Conservation (phyloP, 2,329 filamentous ascomycete species). For the Ceratocystis cacaofunesta region DNA sequence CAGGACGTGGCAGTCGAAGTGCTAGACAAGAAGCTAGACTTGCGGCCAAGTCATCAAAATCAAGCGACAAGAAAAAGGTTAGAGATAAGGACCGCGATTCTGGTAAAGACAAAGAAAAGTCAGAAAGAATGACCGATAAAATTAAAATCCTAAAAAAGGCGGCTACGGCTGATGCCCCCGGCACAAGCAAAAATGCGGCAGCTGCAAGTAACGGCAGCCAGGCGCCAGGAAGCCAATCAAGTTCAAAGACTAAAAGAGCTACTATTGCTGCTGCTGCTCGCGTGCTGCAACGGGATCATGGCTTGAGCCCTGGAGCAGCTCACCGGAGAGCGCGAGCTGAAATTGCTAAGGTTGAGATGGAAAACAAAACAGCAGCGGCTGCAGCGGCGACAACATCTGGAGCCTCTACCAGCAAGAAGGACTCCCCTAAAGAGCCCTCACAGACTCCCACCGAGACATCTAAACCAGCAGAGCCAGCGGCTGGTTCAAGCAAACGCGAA, state of each 20-base stretch:
- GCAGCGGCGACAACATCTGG: no score
- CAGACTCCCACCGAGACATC: slow-evolving; percentile 9
- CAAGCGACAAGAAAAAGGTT: slow-evolving; percentile 29
- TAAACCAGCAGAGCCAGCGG: slow-evolving; percentile 9
- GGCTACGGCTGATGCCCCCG: slow-evolving; percentile 30
- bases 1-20: slow-evolving; percentile 40
- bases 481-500: not conserved
- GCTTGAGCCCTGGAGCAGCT: slow-evolving; percentile 47
- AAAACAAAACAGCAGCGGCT: slow-evolving; percentile 25
- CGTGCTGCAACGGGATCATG: slow-evolving; percentile 51
- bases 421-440: not conserved
- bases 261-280: slow-evolving; percentile 50
- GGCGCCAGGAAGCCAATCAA: not conserved
- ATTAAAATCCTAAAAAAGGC: slow-evolving; percentile 50
- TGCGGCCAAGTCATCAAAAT: slow-evolving; percentile 33
- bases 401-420: slow-evolving; percentile 11
- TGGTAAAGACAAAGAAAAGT: slow-evolving; percentile 35
- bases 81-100: slow-evolving; percentile 42
- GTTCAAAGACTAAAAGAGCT: slow-evolving; percentile 38
- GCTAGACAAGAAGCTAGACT: slow-evolving; percentile 37
- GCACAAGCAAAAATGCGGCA: slow-evolving; percentile 24
- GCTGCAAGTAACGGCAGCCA: slow-evolving; percentile 20
- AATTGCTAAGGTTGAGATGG: slow-evolving; percentile 40
- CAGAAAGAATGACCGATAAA: slow-evolving; percentile 39
- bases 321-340: slow-evolving; percentile 46